Conservation (phyloP, 768 basidiomycete species). For the Rubroboletus pulcherrimus region DNA sequence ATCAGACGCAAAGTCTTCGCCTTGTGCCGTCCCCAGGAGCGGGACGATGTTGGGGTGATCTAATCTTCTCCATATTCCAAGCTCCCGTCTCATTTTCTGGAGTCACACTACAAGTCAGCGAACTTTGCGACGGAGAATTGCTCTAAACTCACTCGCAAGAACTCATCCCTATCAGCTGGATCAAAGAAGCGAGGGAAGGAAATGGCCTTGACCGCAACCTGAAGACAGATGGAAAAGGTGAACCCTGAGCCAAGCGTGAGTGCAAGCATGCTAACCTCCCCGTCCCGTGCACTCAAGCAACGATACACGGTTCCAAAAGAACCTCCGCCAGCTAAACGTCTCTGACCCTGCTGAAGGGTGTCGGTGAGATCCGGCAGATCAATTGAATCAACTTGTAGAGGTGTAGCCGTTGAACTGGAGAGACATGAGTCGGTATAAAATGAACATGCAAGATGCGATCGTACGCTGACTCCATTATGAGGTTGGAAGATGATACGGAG, state of each 20-base stretch:
- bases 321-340: not conserved
- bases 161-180: not conserved
- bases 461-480: not conserved
- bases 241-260: not conserved
- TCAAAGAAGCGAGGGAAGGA: not conserved
- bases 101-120: not conserved
- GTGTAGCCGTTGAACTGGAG: not conserved
- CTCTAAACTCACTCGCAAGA: not conserved
- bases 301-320: not conserved
- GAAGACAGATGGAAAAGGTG: too few relatives aligned
- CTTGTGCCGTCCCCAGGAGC: not conserved
- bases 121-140: not conserved
- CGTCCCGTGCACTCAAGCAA: not conserved
- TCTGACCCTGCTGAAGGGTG: not conserved
- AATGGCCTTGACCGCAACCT: conserved; percentile 8
- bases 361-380: conserved; percentile 1
- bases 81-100: conserved; percentile 4
- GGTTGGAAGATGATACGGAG: too few relatives aligned
- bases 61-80: conserved; percentile 5
- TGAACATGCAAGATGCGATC: not conserved
- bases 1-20: not conserved
- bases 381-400: not conserved
- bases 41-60: conserved; percentile 6
- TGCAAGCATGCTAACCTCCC: not conserved
- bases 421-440: not conserved